Percentiles rank a stretch among this genome's conserved stretches.
phyloP scores from a whole-genome alignment of 2,329 filamentous ascomycete species.

The Clonostachys rhizophaga region DNA sequence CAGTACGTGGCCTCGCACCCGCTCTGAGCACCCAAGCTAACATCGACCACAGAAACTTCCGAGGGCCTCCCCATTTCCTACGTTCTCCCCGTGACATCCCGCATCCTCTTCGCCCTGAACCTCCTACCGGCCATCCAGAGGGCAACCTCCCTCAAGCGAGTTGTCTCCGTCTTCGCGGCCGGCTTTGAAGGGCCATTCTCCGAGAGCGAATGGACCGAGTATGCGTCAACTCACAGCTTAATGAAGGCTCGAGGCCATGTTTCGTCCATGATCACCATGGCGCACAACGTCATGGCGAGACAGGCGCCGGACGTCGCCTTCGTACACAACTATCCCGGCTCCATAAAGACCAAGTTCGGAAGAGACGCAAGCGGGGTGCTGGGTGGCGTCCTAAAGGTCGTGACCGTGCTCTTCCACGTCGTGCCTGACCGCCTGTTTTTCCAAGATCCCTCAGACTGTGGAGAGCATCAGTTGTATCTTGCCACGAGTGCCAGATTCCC shows the following conservation, averaged over 20 bases:
- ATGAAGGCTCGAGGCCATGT: constrained; percentile 12
- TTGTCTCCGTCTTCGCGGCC: constrained; percentile 17
- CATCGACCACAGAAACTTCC: constrained; percentile 35
- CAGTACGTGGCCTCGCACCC: constrained; percentile 1
- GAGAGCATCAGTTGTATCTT: constrained; percentile 15
- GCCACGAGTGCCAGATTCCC: constrained; percentile 12
- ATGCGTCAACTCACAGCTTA: constrained; percentile 14
- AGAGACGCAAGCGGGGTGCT: constrained; percentile 10
- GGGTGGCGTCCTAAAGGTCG: constrained; percentile 5
- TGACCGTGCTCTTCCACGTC: constrained; percentile 6
- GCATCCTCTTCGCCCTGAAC: constrained; percentile 50
- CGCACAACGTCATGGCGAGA: constrained; percentile 12
- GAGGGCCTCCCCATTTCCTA: constrained; percentile 52
- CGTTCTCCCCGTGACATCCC: constrained; percentile 50
- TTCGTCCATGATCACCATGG: constrained; percentile 13
- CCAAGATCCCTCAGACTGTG: constrained; percentile 6
- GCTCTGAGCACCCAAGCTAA: neutral
- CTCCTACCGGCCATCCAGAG: constrained; percentile 47
- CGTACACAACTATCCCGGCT: constrained; percentile 20
- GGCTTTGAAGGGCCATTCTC: constrained; percentile 6
- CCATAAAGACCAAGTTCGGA: constrained; percentile 14
- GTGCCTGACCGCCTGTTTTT: constrained; percentile 2
- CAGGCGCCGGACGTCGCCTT: constrained; percentile 15
- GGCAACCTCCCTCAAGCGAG: constrained; percentile 8
- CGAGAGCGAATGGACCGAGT: neutral